These are phyloP conservation scores for Hyphopichia homilentoma DNA, from an alignment of 805 yeast genomes.

Conservation along the genomic window DNA sequence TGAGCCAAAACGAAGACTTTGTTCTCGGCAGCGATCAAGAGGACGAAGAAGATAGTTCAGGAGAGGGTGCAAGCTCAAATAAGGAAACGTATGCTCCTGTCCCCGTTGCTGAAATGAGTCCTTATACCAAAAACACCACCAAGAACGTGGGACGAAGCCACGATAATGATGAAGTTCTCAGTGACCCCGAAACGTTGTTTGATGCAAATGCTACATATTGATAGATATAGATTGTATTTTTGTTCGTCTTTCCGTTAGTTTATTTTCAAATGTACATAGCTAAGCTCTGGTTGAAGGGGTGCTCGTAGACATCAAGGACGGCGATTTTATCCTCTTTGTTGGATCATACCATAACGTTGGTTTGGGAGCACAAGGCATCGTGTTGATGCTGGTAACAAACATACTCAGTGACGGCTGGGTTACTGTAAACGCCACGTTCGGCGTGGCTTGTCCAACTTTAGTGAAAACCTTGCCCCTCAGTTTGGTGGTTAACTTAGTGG, in stretches of 20 bases:
- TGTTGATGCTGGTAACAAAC: not conserved
- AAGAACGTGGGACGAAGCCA: too few species aligned
- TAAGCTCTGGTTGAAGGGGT: too few species aligned
- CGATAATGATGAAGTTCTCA: too few species aligned
- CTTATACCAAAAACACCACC: not conserved
- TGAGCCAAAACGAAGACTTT: slow-evolving; percentile 8
- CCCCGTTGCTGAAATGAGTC: not conserved
- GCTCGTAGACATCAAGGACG: too few species aligned
- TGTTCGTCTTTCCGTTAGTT: not conserved
- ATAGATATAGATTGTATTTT: not conserved
- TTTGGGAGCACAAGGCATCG: not conserved
- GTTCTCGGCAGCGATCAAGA: slow-evolving; percentile 14
- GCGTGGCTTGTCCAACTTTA: not conserved
- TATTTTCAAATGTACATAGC: too few species aligned
- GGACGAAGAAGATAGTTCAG: slow-evolving; percentile 9
- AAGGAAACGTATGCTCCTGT: not conserved
- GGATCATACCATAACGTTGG: too few species aligned
- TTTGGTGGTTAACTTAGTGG: slow-evolving; percentile 1
- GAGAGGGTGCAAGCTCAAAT: slow-evolving; percentile 1
- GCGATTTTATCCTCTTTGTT: too few species aligned
- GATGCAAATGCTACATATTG: not conserved
- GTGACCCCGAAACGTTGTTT: not conserved
- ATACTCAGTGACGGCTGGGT: not conserved
- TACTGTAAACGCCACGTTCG: not conserved
- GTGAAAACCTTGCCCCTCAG: not conserved